Base-by-base conservation (phyloP, 2,329 filamentous ascomycete genomes). In the Nothopassalora personata region DNA sequence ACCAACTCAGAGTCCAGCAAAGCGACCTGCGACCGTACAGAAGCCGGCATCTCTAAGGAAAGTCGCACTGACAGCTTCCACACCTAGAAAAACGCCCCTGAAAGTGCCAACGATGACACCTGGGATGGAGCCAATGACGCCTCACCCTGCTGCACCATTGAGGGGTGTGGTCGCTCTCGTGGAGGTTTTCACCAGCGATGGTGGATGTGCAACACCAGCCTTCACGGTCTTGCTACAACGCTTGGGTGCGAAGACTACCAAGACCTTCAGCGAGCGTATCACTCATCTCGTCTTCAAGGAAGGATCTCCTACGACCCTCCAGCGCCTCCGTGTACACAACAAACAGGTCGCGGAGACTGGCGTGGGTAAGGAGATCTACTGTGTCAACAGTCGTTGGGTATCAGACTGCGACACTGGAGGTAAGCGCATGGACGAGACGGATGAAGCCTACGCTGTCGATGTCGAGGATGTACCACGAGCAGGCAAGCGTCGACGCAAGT, bases 201-300 rank as follows among this genome's bases (percentile, higher is more conserved):
- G 72, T 23, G 67, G 69, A 10, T 71, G 70, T 28, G 72, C 72
- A 7, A 73, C 71, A 4, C 62, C 67, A 13, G 68, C 70, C 3
- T 74, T 73, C 59, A 63, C 71, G 9, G 66, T 68, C 4, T 63
- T 73, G 11, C 66, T 74, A 9, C 70, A 71, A 46, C 67, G 72
- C 5, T 64, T 74, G 2, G 72, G 72, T 8, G 72, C 72, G 3
- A 70, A 67, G 54, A 73, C 71, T 0, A 72, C 70, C 10, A 71
- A 71, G 58, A 66, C 63, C 5, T 74, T 71, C 68, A 71, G 61
- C 53, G 72, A 73, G n/a, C 66, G 68, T 27, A 65, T 74, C 19
- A 74, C 72, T 3, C 72, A 74, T 46, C 68, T 74, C 10, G 64
- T 74, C 46, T 74, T 71, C 70, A 74, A 74, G 54, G 72, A 74